A percentile compares a stretch with the other conserved stretches of the same genome.
Conservation (phyloP, 2,329 filamentous ascomycete species). For the Colletotrichum tamarilloi region DNA sequence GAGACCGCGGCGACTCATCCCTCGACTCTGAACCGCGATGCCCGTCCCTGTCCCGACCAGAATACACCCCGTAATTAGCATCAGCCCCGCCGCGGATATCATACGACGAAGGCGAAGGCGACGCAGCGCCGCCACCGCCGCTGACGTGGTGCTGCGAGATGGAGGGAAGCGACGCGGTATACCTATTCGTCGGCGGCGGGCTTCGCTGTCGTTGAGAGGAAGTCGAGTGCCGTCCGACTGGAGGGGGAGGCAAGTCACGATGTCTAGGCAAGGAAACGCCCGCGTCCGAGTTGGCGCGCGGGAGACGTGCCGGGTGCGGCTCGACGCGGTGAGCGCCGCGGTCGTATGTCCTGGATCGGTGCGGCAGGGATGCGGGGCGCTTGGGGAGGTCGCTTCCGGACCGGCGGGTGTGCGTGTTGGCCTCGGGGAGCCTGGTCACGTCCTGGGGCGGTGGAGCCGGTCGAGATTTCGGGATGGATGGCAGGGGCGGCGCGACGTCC, state of each 20-base stretch:
- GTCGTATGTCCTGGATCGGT: conserved; percentile 22
- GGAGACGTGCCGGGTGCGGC: background rate
- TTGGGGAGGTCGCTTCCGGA: background rate
- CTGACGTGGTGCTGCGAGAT: conserved; percentile 8
- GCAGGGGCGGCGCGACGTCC: conserved; percentile 22
- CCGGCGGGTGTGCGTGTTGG: conserved; percentile 11
- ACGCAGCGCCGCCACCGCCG: background rate
- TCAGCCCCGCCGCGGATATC: conserved; percentile 3
- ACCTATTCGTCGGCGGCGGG: conserved; percentile 20
- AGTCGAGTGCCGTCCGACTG: conserved; percentile 17
- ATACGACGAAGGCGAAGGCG: background rate
- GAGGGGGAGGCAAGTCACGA: conserved; percentile 18
- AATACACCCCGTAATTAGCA: conserved; percentile 12
- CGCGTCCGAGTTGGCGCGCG: conserved; percentile 24
- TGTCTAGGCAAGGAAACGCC: conserved; percentile 2
- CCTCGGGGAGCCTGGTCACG: background rate
- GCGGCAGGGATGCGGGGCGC: background rate
- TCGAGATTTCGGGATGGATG: conserved; percentile 7
- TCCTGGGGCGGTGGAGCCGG: background rate
- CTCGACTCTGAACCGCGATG: background rate
- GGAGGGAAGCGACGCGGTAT: conserved; percentile 19
- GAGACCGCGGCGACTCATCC: conserved; percentile 22
- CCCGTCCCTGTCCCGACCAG: background rate
- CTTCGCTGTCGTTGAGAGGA: conserved; percentile 6
- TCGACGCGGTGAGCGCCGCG: background rate